Evolutionary conservation across 306 rosid species (phyloP).

Genomic region (Quillaja saponaria): DNA sequence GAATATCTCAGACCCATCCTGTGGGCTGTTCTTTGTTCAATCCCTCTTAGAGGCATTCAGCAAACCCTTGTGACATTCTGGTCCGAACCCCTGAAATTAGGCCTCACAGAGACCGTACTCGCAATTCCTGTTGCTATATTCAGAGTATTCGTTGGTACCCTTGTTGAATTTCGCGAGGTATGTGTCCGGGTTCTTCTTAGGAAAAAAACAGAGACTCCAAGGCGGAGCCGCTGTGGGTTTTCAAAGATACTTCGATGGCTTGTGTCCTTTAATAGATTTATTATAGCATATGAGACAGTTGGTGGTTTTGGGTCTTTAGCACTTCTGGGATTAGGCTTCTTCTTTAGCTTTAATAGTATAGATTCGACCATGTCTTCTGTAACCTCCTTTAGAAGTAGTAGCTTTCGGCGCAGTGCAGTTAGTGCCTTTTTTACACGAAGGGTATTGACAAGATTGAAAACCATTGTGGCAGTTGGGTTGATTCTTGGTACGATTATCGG

Average conservation of each 20-base stretch:
- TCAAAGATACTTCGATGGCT: slow-evolving; percentile 75
- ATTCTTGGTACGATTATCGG: slow-evolving; percentile 80
- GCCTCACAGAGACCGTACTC: slow-evolving; percentile 82
- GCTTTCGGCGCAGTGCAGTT: slow-evolving; percentile 64
- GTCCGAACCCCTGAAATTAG: slow-evolving; percentile 67
- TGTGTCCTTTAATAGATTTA: slow-evolving; percentile 70
- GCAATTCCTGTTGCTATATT: slow-evolving; percentile 75
- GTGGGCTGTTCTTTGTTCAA: slow-evolving; percentile 91
- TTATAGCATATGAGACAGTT: slow-evolving; percentile 64
- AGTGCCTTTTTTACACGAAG: slow-evolving; percentile 71
- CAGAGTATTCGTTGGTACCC: slow-evolving; percentile 70
- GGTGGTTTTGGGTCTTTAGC: slow-evolving; percentile 65
- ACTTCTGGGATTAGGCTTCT: slow-evolving; percentile 59
- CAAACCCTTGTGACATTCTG: slow-evolving; percentile 71
- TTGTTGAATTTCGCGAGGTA: slow-evolving; percentile 70
- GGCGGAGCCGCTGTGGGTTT: slow-evolving; percentile 52
- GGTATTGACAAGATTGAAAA: slow-evolving; percentile 62
- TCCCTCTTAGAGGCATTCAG: slow-evolving; percentile 82
- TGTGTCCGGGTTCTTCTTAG: slow-evolving; percentile 44
- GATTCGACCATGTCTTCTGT: slow-evolving; percentile 81
- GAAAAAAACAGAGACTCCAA: slow-evolving; percentile 40
- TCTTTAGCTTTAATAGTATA: slow-evolving; percentile 64
- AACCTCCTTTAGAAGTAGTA: slow-evolving; percentile 60
- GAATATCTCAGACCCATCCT: slow-evolving; percentile 77
- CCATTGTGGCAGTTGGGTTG: slow-evolving; percentile 75